A percentile compares a stretch with the other conserved stretches of the same genome.
Conservation (phyloP, 169 alveolate species). For the Amoebophrya sp. region DNA sequence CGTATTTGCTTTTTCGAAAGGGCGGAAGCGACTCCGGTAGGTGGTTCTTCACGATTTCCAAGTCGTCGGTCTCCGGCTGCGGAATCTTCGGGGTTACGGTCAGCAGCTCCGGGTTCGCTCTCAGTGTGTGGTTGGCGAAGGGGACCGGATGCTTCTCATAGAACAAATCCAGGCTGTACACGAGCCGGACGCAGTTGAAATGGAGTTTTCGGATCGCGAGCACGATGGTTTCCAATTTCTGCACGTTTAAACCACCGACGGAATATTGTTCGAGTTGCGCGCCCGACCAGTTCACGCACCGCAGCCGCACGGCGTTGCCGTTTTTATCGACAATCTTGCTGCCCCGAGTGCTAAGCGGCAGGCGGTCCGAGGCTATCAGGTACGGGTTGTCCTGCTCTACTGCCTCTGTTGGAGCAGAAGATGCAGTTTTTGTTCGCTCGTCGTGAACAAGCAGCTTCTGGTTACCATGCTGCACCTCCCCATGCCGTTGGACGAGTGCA, state of each 20-base stretch:
- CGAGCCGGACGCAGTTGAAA: constrained; percentile 6
- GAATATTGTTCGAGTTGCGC: not conserved
- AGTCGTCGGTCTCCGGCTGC: too few species aligned
- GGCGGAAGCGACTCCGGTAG: too few species aligned
- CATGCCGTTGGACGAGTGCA: too few species aligned
- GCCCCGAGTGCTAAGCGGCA: not conserved
- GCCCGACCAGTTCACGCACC: constrained; percentile 15
- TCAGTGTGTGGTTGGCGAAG: not conserved
- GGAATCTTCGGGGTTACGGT: too few species aligned
- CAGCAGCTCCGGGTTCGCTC: too few species aligned
- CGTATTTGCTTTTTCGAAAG: too few species aligned
- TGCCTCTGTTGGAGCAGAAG: too few species aligned
- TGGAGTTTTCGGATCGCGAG: not conserved
- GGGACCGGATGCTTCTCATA: not conserved
- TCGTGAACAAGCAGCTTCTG: too few species aligned
- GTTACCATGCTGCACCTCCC: too few species aligned
- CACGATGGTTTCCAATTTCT: not conserved
- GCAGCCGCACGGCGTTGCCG: not conserved
- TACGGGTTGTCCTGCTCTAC: constrained; percentile 8
- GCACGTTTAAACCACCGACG: not conserved
- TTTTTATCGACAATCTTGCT: not conserved
- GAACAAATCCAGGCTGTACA: not conserved
- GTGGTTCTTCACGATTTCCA: too few species aligned
- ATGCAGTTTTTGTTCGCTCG: too few species aligned
- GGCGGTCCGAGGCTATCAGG: not conserved